Conservation (phyloP, 2,329 filamentous ascomycete genomes). For the Colletotrichum sojae region DNA sequence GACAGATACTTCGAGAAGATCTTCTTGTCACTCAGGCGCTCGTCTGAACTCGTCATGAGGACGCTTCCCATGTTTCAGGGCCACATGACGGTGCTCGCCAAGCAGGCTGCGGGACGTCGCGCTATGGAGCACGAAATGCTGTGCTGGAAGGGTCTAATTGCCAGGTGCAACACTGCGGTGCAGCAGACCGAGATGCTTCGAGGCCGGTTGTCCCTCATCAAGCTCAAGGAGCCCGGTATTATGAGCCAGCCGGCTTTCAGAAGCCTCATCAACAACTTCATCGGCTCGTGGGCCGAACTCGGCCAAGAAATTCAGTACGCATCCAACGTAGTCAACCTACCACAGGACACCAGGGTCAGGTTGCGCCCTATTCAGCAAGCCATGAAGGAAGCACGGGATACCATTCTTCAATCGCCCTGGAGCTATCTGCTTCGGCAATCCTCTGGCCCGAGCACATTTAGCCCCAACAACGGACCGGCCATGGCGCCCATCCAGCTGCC, state of each 20-base stretch:
- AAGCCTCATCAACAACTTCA: conserved; percentile 81
- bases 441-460: conserved; percentile 37
- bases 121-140: conserved; percentile 72
- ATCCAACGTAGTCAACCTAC: conserved; percentile 66
- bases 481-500: conserved; percentile 67
- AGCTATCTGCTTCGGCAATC: conserved; percentile 57
- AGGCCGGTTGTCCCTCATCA: conserved; percentile 81
- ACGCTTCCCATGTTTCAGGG: conserved; percentile 78
- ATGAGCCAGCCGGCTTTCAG: conserved; percentile 75
- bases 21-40: conserved; percentile 80
- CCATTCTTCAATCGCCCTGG: conserved; percentile 77
- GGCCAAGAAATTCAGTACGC: conserved; percentile 71
- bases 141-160: conserved; percentile 79
- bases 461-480: conserved; percentile 44
- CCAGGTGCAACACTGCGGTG: conserved; percentile 78
- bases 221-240: conserved; percentile 85
- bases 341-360: conserved; percentile 78
- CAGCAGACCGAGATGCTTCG: conserved; percentile 82
- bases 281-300: conserved; percentile 78
- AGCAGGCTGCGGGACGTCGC: conserved; percentile 73
- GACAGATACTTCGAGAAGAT: conserved; percentile 87
- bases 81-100: conserved; percentile 76
- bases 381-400: conserved; percentile 83
- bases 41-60: conserved; percentile 80
- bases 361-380: conserved; percentile 86